These are phyloP conservation scores for Gossypium gossypioides DNA, from an alignment of 441 rosid species.

Conservation along the genomic window DNA sequence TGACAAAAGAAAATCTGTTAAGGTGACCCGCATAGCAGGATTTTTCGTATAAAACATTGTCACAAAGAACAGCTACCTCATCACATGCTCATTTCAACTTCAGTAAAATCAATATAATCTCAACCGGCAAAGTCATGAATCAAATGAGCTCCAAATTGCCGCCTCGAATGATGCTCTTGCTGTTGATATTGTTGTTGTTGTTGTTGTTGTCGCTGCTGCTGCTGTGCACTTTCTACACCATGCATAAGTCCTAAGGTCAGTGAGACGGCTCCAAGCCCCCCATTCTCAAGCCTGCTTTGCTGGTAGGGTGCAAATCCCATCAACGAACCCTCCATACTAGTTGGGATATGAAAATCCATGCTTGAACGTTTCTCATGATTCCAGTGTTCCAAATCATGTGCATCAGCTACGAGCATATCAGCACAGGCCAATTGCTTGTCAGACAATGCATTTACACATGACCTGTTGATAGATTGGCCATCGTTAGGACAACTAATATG, in stretches of 20 bases:
- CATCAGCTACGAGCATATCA: conserved; percentile 16
- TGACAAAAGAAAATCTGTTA: background rate
- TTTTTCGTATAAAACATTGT: background rate
- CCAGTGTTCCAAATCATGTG: conserved; percentile 22
- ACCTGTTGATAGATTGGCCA: conserved; percentile 18
- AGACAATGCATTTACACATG: conserved; percentile 12
- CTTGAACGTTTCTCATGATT: conserved; percentile 41
- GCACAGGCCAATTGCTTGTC: conserved; percentile 24
- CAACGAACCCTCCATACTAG: conserved; percentile 30
- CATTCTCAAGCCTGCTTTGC: conserved; percentile 28
- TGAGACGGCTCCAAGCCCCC: conserved; percentile 41
- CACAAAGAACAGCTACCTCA: background rate
- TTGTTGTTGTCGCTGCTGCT: conserved; percentile 29
- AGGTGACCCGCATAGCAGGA: background rate
- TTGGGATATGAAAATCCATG: conserved; percentile 28
- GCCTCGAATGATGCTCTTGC: conserved; percentile 30
- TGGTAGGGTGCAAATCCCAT: conserved; percentile 37
- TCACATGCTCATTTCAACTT: background rate
- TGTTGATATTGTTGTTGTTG: conserved; percentile 23
- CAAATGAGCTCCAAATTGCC: conserved; percentile 42
- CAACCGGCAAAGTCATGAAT: conserved; percentile 46
- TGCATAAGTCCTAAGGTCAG: conserved; percentile 55
- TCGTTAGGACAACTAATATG: conserved; percentile 13
- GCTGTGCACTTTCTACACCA: conserved; percentile 33
- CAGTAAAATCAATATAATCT: background rate